Conservation (phyloP, 148 eudicot genomes). For the Fallopia convolvulus region DNA sequence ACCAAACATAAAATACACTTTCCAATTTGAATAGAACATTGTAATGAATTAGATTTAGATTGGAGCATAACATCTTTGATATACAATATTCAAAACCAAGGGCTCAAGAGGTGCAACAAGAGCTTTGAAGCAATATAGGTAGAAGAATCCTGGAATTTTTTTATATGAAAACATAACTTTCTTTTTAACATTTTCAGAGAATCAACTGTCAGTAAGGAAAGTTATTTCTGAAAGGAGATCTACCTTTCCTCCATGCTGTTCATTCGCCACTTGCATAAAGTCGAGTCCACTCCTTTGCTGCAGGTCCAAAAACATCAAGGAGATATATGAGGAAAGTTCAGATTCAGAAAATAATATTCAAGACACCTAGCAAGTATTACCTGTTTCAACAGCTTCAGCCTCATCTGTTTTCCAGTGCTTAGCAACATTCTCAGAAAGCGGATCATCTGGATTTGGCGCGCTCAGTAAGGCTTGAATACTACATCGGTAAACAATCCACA, state of each 20-base stretch:
- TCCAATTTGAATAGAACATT: not conserved
- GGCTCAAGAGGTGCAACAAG: not conserved
- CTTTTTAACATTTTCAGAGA: conserved; percentile 6
- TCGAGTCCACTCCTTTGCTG: conserved; percentile 97
- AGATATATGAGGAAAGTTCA: not conserved
- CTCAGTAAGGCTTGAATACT: conserved; percentile 97
- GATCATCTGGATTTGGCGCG: conserved; percentile 98
- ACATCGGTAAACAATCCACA: not conserved
- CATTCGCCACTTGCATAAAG: conserved; percentile 79
- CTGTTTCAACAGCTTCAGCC: conserved; percentile 94
- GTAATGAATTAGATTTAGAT: not conserved
- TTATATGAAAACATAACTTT: not conserved
- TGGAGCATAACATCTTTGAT: conserved; percentile 1
- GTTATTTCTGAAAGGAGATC: conserved; percentile 22
- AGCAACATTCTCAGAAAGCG: conserved; percentile 94
- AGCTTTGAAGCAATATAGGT: not conserved
- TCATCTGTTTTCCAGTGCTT: conserved; percentile 96
- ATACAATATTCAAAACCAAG: conserved; percentile 8
- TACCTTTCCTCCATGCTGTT: conserved; percentile 11
- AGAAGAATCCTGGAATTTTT: not conserved
- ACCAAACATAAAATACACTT: not conserved
- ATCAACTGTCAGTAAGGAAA: conserved; percentile 20
- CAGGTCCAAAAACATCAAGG: conserved; percentile 13
- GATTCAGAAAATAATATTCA: not conserved
- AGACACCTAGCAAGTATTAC: conserved; percentile 23